Evolutionary conservation across 108 stramenopile species (phyloP).

Genomic region (Asterionellopsis glacialis): DNA sequence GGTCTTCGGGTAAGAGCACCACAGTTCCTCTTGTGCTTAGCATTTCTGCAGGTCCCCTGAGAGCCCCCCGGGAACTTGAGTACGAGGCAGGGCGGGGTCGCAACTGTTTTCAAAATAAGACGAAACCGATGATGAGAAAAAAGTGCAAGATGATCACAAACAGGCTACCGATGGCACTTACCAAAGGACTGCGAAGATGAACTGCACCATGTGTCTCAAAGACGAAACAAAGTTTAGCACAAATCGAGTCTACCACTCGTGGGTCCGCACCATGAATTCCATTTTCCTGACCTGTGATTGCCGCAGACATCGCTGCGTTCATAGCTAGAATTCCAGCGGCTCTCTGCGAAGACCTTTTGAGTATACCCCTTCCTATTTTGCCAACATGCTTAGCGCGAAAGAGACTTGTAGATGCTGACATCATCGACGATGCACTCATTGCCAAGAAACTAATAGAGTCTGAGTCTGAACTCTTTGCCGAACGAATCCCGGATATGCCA

Average conservation of each 20-base stretch:
- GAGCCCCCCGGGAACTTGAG: neutral
- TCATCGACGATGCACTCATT: slow-evolving; percentile 62
- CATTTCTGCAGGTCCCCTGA: slow-evolving; percentile 61
- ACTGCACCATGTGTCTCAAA: slow-evolving; percentile 75
- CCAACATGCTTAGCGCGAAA: slow-evolving; percentile 51
- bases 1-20: slow-evolving; percentile 59
- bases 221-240: slow-evolving; percentile 28
- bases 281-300: slow-evolving; percentile 48
- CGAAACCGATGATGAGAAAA: too few relatives aligned
- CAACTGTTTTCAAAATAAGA: too few relatives aligned
- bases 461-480: slow-evolving; percentile 17
- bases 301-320: slow-evolving; percentile 56
- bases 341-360: slow-evolving; percentile 61
- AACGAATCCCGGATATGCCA: slow-evolving; percentile 30
- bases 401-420: slow-evolving; percentile 63
- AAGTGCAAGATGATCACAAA: too few relatives aligned
- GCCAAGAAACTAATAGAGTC: slow-evolving; percentile 29
- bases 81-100: too few relatives aligned
- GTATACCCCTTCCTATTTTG: slow-evolving; percentile 49
- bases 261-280: slow-evolving; percentile 71
- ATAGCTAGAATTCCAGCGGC: slow-evolving; percentile 60
- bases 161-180: slow-evolving; percentile 33
- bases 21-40: slow-evolving; percentile 50
- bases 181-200: slow-evolving; percentile 46
- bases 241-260: slow-evolving; percentile 47